Conservation (phyloP, 2,329 filamentous ascomycete genomes). For the Neopestalotiopsis sp. region DNA sequence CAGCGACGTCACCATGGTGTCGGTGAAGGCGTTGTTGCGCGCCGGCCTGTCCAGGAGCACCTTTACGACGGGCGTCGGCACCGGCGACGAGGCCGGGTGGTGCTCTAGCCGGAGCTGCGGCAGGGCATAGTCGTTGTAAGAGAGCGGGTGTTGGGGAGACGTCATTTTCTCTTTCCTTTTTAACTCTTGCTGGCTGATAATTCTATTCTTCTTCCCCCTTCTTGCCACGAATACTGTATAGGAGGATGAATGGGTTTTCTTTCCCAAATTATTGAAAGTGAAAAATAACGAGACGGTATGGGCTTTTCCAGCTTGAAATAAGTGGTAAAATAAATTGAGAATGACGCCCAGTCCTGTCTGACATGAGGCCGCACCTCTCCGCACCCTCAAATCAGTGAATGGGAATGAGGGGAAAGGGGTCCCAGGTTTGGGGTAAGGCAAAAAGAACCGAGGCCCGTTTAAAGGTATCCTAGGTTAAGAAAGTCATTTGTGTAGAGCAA, state of each 20-base stretch:
- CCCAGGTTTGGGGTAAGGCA: slow-evolving; percentile 18
- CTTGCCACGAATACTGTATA: neutral
- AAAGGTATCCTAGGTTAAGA: neutral
- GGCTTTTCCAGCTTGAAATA: too few relatives aligned
- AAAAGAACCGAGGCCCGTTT: slow-evolving; percentile 17
- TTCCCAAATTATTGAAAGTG: neutral
- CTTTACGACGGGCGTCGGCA: slow-evolving; percentile 65
- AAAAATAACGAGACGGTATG: neutral
- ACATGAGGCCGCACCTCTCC: neutral
- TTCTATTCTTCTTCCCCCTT: neutral
- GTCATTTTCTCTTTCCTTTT: slow-evolving; percentile 13
- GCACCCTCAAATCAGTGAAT: neutral
- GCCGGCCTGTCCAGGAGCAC: slow-evolving; percentile 68
- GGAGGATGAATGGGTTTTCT: neutral
- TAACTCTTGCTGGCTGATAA: neutral
- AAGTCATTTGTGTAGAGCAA: too few relatives aligned
- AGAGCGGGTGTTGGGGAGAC: slow-evolving; percentile 26
- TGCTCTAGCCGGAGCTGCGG: slow-evolving; percentile 54
- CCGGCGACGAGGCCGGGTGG: slow-evolving; percentile 53
- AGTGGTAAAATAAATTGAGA: neutral
- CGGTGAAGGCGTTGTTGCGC: slow-evolving; percentile 73
- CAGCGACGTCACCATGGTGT: slow-evolving; percentile 66
- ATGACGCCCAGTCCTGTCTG: neutral
- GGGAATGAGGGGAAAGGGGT: slow-evolving; percentile 8
- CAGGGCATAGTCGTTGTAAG: slow-evolving; percentile 48